Conservation (phyloP, 2,329 filamentous ascomycete species). For the Phyllosticta citriasiana region DNA sequence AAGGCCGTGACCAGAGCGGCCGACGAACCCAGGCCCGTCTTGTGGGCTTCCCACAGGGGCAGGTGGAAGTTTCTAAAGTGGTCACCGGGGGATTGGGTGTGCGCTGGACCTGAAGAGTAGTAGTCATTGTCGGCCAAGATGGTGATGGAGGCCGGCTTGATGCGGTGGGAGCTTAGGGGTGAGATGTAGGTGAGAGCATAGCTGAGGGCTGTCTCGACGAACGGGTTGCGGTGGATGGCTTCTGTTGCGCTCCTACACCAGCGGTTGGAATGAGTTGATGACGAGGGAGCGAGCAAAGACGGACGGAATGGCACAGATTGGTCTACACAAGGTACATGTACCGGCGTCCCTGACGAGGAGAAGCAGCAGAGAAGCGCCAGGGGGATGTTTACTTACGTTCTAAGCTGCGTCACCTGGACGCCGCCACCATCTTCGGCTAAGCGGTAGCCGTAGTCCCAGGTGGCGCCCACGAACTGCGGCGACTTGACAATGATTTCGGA, state of each 20-base stretch:
- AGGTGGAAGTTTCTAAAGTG: constrained; percentile 73
- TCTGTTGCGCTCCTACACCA: constrained; percentile 12
- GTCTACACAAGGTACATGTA: background rate
- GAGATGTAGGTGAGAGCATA: constrained; percentile 79
- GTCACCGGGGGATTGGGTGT: constrained; percentile 15
- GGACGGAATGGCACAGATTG: background rate
- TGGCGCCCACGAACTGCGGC: constrained; percentile 79
- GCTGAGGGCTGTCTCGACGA: constrained; percentile 82
- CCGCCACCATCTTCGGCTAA: constrained; percentile 63
- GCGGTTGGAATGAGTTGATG: constrained; percentile 7
- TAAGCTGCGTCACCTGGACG: constrained; percentile 68
- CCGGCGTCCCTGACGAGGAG: background rate
- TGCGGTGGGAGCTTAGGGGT: constrained; percentile 37
- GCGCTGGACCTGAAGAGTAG: constrained; percentile 54
- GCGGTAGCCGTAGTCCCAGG: constrained; percentile 80
- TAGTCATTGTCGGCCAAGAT: constrained; percentile 95
- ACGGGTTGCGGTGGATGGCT: constrained; percentile 58
- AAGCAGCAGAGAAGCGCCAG: constrained; percentile 1
- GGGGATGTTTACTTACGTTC: constrained; percentile 51
- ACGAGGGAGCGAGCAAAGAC: background rate
- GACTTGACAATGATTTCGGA: constrained; percentile 76
- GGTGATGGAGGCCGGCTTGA: constrained; percentile 62
- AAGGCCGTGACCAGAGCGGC: constrained; percentile 88
- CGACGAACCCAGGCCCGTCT: constrained; percentile 91
- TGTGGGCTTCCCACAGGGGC: constrained; percentile 69